Base-by-base conservation (phyloP, 257 asterid species). In the Penstemon eatonii region DNA sequence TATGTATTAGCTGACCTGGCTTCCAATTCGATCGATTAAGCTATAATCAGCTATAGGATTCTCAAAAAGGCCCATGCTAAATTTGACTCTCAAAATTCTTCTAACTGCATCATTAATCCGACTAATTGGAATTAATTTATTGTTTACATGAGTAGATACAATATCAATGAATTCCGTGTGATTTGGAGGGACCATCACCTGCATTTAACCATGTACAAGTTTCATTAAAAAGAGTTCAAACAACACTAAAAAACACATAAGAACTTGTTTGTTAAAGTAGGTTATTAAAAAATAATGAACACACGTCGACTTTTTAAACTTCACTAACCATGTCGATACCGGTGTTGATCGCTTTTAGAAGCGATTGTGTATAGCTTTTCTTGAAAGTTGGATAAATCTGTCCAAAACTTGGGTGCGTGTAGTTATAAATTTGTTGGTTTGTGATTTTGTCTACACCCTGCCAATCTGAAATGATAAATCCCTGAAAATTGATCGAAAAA, bases 41-140 rank as follows among this genome's bases (percentile, higher is more conserved):
- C 74, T 69, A 18, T 58, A 41, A 60, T 69, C 74, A 2, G 74
- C 60, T 42, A 69, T 46, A 3, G 74, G 74, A 43, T 69, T 69
- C 61, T 69, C 74, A 4, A 69, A 69, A 13, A 69, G 74, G 37
- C 74, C 74, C 74, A 69, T 69, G 7, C 15, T 69, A 39, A 69
- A 69, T 36, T 69, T 69, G 4, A 69, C 73, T 46, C 56, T 43
- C 59, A 68, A 40, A 25, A 68, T 68, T 45, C 73, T 68, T 40
- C 41, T 25, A 3, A 68, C 73, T 1, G 73, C 73, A 68, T 68
- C 73, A 8, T 68, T 50, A 36, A 68, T 68, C 0, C 73, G 66
- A 6, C 37, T 36, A 49, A 43, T 33, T 7, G 73, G 49, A 9
- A 68, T 58, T 15, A 57, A 13, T 5, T 68, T 56, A 38, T 68